phyloP scores from a whole-genome alignment of 495 filamentous ascomycete species.

The Recurvomyces mirabilis region DNA sequence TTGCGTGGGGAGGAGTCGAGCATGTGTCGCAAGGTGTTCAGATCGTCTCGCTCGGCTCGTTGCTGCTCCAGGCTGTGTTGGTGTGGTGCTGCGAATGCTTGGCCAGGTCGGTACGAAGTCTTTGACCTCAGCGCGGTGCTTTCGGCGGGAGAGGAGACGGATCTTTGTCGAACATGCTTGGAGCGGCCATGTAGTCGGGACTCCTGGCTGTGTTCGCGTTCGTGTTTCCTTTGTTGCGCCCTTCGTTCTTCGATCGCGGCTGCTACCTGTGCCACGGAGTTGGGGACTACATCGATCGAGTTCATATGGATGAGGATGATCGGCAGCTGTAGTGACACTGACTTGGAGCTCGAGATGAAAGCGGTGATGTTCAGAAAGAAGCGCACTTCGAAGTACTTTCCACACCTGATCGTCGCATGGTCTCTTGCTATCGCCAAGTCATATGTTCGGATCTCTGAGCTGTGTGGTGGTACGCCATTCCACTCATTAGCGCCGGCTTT shows the following conservation, averaged over 20 bases:
- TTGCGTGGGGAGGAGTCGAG: slow-evolving; percentile 29
- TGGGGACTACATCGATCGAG: slow-evolving; percentile 49
- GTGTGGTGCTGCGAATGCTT: slow-evolving; percentile 32
- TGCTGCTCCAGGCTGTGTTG: slow-evolving; percentile 30
- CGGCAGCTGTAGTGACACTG: slow-evolving; percentile 42
- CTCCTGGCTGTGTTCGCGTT: neutral
- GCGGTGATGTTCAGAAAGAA: slow-evolving; percentile 42
- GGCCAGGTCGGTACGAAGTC: slow-evolving; percentile 30
- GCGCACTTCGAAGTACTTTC: slow-evolving; percentile 42
- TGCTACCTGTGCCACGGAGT: slow-evolving; percentile 45
- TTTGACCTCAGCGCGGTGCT: slow-evolving; percentile 11
- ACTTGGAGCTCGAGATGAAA: slow-evolving; percentile 35
- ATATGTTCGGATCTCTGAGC: slow-evolving; percentile 40
- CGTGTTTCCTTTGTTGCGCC: slow-evolving; percentile 11
- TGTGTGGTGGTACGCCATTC: slow-evolving; percentile 36
- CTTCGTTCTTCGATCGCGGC: slow-evolving; percentile 43
- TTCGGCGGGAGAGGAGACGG: slow-evolving; percentile 13
- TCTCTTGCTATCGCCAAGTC: slow-evolving; percentile 42
- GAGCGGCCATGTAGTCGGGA: neutral
- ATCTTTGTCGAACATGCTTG: slow-evolving; percentile 7
- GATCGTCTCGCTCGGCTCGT: slow-evolving; percentile 24
- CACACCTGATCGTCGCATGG: slow-evolving; percentile 38
- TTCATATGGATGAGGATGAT: slow-evolving; percentile 49
- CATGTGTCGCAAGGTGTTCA: slow-evolving; percentile 24
- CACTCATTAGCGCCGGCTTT: slow-evolving; percentile 34